A percentile compares a stretch with the other conserved stretches of the same genome.
Evolutionary conservation across 2,329 filamentous ascomycete genomes (phyloP).

Genomic region (Calonectria naviculata): DNA sequence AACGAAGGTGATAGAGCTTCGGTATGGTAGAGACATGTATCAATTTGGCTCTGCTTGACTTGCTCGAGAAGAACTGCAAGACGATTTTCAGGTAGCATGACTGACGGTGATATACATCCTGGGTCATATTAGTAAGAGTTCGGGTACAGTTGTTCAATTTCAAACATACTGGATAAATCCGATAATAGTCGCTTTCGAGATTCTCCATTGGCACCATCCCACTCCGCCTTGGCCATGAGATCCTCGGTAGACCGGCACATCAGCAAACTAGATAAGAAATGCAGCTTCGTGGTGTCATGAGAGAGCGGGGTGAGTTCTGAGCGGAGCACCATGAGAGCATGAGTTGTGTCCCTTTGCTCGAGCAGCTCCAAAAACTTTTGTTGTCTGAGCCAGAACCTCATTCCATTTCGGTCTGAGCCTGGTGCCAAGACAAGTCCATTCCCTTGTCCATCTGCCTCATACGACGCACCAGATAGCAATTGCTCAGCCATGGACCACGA

Average conservation of each 20-base stretch:
- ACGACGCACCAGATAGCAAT: constrained; percentile 71
- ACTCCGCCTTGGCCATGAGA: constrained; percentile 79
- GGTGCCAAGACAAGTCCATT: constrained; percentile 80
- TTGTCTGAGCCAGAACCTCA: constrained; percentile 89
- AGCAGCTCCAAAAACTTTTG: constrained; percentile 96
- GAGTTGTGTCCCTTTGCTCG: constrained; percentile 77
- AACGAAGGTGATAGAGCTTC: constrained; percentile 81
- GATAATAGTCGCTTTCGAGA: constrained; percentile 82
- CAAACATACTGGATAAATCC: constrained; percentile 80
- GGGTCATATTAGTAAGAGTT: constrained; percentile 13
- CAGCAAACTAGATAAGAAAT: constrained; percentile 87
- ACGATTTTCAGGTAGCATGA: constrained; percentile 95
- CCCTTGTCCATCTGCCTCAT: constrained; percentile 48
- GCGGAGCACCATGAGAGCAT: constrained; percentile 85
- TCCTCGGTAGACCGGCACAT: constrained; percentile 88
- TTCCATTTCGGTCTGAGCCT: constrained; percentile 79
- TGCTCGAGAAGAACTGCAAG: constrained; percentile 84
- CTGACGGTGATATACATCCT: constrained; percentile 93
- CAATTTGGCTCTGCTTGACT: constrained; percentile 86
- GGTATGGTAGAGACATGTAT: constrained; percentile 90
- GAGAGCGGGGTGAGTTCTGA: constrained; percentile 89
- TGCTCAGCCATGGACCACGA: constrained; percentile 88
- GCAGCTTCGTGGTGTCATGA: constrained; percentile 80
- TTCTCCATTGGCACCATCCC: constrained; percentile 83
- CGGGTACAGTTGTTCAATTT: too few relatives aligned